Conservation (phyloP, 2,329 filamentous ascomycete species). For the Apiospora malaysiana region DNA sequence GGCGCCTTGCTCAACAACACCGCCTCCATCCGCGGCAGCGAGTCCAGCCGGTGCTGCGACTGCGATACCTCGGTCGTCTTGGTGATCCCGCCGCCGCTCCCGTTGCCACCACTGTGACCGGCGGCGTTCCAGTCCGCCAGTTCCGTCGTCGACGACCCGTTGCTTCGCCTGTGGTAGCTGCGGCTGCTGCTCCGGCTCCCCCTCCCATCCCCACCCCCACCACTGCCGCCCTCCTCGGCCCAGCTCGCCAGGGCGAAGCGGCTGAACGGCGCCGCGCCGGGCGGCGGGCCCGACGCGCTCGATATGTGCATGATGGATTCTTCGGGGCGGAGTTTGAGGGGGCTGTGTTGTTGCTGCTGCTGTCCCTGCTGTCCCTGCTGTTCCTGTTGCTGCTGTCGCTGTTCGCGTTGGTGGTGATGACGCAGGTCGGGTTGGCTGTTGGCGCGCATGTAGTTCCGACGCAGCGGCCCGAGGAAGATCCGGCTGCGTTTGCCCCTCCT, state of each 20-base stretch:
- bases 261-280: background rate
- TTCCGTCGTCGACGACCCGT: background rate
- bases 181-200: background rate
- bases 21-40: background rate
- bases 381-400: background rate
- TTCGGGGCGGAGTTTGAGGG: background rate
- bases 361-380: background rate
- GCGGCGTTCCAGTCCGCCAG: background rate
- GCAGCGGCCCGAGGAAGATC: background rate
- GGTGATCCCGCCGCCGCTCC: background rate
- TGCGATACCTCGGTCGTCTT: background rate
- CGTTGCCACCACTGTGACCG: background rate
- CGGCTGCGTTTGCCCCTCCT: background rate
- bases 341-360: background rate
- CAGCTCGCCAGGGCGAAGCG: background rate
- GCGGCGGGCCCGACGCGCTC: background rate
- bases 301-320: background rate
- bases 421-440: background rate
- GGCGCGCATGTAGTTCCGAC: background rate
- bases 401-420: background rate
- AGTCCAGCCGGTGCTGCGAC: background rate
- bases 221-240: background rate
- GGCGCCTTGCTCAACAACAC: background rate
- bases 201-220: background rate
- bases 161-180: background rate